Evolutionary conservation across 129 eudicot species (phyloP).

Genomic region (Centella asiatica): DNA sequence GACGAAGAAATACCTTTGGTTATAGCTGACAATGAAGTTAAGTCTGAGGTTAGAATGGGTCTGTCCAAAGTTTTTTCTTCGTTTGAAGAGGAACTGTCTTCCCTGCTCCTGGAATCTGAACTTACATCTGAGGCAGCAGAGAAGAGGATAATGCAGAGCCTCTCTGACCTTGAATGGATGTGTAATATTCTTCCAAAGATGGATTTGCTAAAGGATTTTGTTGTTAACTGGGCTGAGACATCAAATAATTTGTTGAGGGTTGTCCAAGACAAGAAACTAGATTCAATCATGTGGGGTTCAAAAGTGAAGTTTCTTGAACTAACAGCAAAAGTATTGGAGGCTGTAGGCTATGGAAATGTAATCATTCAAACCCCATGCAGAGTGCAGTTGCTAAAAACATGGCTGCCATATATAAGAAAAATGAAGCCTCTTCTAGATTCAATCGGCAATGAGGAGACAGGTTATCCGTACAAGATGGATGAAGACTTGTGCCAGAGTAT

Average conservation of each 20-base stretch:
- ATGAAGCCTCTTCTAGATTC: slow-evolving; percentile 65
- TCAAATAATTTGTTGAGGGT: slow-evolving; percentile 32
- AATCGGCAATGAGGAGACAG: slow-evolving; percentile 27
- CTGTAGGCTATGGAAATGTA: slow-evolving; percentile 89
- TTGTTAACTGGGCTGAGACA: slow-evolving; percentile 53
- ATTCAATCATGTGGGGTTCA: slow-evolving; percentile 45
- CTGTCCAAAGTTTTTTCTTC: slow-evolving; percentile 37
- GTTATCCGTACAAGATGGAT: slow-evolving; percentile 56
- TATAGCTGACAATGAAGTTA: slow-evolving; percentile 59
- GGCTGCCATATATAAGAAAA: slow-evolving; percentile 74
- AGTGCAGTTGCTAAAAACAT: slow-evolving; percentile 40
- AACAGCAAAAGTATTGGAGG: slow-evolving; percentile 70
- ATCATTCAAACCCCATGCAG: slow-evolving; percentile 49
- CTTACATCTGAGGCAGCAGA: slow-evolving; percentile 20
- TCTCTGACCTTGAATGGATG: slow-evolving; percentile 69
- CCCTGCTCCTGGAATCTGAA: slow-evolving; percentile 30
- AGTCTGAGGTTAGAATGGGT: slow-evolving; percentile 41
- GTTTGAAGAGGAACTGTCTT: slow-evolving; percentile 38
- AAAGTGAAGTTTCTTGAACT: slow-evolving; percentile 57
- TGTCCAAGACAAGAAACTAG: slow-evolving; percentile 38
- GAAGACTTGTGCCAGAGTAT: slow-evolving; percentile 72
- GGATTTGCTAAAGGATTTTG: slow-evolving; percentile 72
- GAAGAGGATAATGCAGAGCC: slow-evolving; percentile 34
- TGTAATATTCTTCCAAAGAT: slow-evolving; percentile 55
- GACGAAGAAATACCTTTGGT: slow-evolving; percentile 58